A percentile compares a stretch with the other conserved stretches of the same genome.
phyloP scores from a whole-genome alignment of 805 yeast genomes.

The Yarrowia sp. region DNA sequence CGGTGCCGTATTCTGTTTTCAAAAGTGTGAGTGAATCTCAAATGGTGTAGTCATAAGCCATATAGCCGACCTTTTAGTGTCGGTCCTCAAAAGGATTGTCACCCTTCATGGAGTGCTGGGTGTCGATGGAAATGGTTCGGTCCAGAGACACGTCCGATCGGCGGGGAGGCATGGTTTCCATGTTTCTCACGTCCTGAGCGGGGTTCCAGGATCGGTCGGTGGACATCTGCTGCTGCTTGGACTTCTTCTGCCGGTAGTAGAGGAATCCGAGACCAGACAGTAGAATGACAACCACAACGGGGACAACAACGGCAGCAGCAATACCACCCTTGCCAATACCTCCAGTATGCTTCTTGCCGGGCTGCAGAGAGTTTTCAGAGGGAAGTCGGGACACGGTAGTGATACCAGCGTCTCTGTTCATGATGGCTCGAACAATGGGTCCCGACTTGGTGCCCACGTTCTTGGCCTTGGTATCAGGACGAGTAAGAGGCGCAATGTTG shows the following conservation, averaged over 20 bases:
- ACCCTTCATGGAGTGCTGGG: slow-evolving; percentile 37
- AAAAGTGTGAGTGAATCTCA: slow-evolving; percentile 23
- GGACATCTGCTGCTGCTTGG: slow-evolving; percentile 10
- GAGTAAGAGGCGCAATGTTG: slow-evolving; percentile 52
- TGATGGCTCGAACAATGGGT: slow-evolving; percentile 53
- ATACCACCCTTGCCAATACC: slow-evolving; percentile 44
- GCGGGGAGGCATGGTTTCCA: slow-evolving; percentile 33
- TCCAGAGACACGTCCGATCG: slow-evolving; percentile 36
- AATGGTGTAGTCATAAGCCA: slow-evolving; percentile 19
- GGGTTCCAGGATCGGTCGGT: slow-evolving; percentile 33
- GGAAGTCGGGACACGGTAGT: slow-evolving; percentile 52
- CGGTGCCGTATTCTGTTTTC: not conserved
- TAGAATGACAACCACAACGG: slow-evolving; percentile 51
- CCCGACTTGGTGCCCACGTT: slow-evolving; percentile 54
- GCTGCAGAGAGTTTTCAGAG: slow-evolving; percentile 51
- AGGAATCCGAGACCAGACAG: slow-evolving; percentile 47
- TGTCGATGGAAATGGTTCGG: slow-evolving; percentile 29
- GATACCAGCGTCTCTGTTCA: slow-evolving; percentile 48
- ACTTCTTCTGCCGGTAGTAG: slow-evolving; percentile 47
- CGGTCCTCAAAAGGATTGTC: slow-evolving; percentile 28
- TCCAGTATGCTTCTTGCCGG: slow-evolving; percentile 43
- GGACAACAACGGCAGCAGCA: slow-evolving; percentile 56
- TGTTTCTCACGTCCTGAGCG: slow-evolving; percentile 36
- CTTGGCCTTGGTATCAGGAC: slow-evolving; percentile 50
- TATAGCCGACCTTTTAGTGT: not conserved